Percentiles rank a stretch among this genome's conserved stretches.
These are phyloP conservation scores for Hevea brasiliensis DNA, from an alignment of 345 rosid genomes.

Conservation along the genomic window DNA sequence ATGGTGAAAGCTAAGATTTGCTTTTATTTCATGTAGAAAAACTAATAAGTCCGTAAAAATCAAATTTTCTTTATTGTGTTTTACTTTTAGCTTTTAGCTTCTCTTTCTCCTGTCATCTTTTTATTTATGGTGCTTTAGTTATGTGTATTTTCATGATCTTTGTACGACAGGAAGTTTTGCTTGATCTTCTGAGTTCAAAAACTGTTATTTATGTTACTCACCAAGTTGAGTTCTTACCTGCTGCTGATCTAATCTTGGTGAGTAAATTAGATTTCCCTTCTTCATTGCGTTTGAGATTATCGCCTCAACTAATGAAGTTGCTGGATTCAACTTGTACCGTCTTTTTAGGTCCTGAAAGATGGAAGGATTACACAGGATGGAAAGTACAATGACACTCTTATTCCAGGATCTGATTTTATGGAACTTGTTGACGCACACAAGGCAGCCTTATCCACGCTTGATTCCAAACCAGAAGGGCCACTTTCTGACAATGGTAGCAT, in stretches of 20 bases:
- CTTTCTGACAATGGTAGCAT: slow-evolving; percentile 26
- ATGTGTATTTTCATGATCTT: neutral
- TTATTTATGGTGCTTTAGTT: neutral
- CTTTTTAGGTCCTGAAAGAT: slow-evolving; percentile 70
- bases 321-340: slow-evolving; percentile 1
- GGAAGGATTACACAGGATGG: slow-evolving; percentile 78
- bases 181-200: slow-evolving; percentile 46
- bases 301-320: neutral
- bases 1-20: neutral
- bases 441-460: slow-evolving; percentile 56
- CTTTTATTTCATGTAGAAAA: neutral
- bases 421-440: slow-evolving; percentile 78
- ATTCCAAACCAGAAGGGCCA: slow-evolving; percentile 37
- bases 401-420: slow-evolving; percentile 68
- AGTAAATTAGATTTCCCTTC: slow-evolving; percentile 17
- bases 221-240: slow-evolving; percentile 60
- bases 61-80: too few relatives aligned
- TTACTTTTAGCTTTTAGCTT: neutral
- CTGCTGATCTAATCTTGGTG: slow-evolving; percentile 68
- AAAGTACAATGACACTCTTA: slow-evolving; percentile 60
- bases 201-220: slow-evolving; percentile 68
- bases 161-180: slow-evolving; percentile 49
- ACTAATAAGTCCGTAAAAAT: neutral
- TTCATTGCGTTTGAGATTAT: neutral
- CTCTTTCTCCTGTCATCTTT: neutral